phyloP scores from a whole-genome alignment of 1,284 basidiomycete species.

The Sphagnurus paluster region DNA sequence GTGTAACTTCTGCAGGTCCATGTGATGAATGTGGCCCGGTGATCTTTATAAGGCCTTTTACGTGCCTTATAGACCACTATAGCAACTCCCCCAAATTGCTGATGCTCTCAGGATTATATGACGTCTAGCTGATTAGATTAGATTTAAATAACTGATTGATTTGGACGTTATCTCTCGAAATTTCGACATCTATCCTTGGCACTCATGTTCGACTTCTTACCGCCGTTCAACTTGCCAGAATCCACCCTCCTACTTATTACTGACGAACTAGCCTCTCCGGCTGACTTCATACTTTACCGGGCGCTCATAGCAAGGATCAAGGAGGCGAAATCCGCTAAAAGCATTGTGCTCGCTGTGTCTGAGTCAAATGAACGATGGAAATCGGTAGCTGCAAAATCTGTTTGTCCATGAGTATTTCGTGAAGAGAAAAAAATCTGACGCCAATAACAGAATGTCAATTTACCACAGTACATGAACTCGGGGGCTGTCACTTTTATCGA shows the following conservation, averaged over 20 bases:
- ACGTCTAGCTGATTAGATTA: no score
- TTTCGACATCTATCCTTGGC: background rate
- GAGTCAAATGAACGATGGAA: constrained; percentile 60
- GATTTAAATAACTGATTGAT: no score
- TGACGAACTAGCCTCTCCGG: constrained; percentile 65
- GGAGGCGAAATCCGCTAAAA: constrained; percentile 33
- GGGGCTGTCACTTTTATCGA: constrained; percentile 55
- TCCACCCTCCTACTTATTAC: constrained; percentile 58
- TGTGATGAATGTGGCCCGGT: no score
- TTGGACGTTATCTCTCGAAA: no score
- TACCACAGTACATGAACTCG: constrained; percentile 43
- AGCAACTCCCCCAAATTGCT: no score
- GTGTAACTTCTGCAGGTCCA: no score
- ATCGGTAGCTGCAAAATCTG: constrained; percentile 59
- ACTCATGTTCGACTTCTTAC: constrained; percentile 26
- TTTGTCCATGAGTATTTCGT: constrained; percentile 28
- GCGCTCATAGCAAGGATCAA: constrained; percentile 53
- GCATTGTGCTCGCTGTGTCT: constrained; percentile 57
- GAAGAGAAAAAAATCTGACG: background rate
- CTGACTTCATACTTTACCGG: constrained; percentile 64
- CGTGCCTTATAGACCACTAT: no score
- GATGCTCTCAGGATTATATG: no score
- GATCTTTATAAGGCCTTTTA: no score
- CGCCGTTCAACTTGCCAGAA: constrained; percentile 45
- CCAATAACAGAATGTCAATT: constrained; percentile 49